These are phyloP conservation scores for Dipodascus geniculatus DNA, from an alignment of 805 yeast species.

Conservation along the genomic window DNA sequence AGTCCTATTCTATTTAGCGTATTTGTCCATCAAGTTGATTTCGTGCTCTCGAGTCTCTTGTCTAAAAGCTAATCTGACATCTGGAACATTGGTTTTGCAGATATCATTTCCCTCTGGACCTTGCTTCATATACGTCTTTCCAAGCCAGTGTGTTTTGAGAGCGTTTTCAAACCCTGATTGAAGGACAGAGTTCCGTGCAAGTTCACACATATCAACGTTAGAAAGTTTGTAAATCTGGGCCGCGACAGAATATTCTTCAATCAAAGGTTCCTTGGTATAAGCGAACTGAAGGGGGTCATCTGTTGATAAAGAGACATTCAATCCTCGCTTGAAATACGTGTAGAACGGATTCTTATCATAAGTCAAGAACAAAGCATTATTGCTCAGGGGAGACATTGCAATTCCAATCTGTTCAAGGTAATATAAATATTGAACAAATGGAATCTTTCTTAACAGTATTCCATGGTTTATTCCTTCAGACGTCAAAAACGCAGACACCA, in stretches of 20 bases:
- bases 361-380: slow-evolving; percentile 89
- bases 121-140: slow-evolving; percentile 37
- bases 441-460: slow-evolving; percentile 81
- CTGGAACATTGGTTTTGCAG: slow-evolving; percentile 92
- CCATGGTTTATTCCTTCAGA: slow-evolving; percentile 96
- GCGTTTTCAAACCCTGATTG: slow-evolving; percentile 91
- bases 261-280: slow-evolving; percentile 91
- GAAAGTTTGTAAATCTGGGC: slow-evolving; percentile 94
- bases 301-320: slow-evolving; percentile 87
- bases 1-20: slow-evolving; percentile 10
- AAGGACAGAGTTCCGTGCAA: slow-evolving; percentile 82
- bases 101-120: slow-evolving; percentile 81
- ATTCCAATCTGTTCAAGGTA: slow-evolving; percentile 91
- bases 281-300: slow-evolving; percentile 98
- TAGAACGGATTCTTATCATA: slow-evolving; percentile 97
- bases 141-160: slow-evolving; percentile 88
- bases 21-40: slow-evolving; percentile 30
- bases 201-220: slow-evolving; percentile 93
- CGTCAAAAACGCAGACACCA: slow-evolving; percentile 77
- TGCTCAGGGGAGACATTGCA: slow-evolving; percentile 97
- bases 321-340: slow-evolving; percentile 80
- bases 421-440: slow-evolving; percentile 86
- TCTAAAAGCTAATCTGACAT: slow-evolving; percentile 73
- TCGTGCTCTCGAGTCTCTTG: slow-evolving; percentile 73
- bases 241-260: slow-evolving; percentile 96